phyloP scores from a whole-genome alignment of 305 asterid species.

The Withania somnifera region DNA sequence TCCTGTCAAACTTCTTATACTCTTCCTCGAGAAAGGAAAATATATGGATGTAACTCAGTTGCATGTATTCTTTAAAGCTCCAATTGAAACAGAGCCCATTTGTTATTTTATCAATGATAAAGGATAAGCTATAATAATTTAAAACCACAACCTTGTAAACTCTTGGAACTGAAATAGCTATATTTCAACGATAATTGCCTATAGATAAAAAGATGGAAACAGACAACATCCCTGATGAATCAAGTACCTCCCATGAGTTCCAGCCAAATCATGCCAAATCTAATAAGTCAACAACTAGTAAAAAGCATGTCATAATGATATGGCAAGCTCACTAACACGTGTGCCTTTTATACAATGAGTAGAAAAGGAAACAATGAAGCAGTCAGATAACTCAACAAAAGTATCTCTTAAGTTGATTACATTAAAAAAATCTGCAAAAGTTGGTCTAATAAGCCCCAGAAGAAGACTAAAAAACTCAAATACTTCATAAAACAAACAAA shows the following conservation, averaged over 20 bases:
- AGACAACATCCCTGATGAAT: not conserved
- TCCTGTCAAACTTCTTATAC: not conserved
- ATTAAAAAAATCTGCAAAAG: not conserved
- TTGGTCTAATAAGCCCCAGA: not conserved
- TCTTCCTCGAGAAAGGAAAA: not conserved
- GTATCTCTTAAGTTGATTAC: not conserved
- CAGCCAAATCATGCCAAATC: not conserved
- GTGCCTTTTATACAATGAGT: not conserved
- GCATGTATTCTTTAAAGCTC: not conserved
- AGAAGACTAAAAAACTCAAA: not conserved
- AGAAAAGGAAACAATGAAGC: not conserved
- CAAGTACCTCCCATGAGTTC: not conserved
- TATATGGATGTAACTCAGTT: not conserved
- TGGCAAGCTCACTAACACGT: not conserved
- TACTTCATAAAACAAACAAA: not conserved
- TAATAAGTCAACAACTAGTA: not conserved
- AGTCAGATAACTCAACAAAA: not conserved
- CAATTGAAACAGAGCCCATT: not conserved
- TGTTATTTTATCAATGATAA: not conserved
- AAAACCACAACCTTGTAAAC: not conserved
- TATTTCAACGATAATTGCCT: not conserved
- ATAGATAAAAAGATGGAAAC: not conserved
- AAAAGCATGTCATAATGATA: not conserved
- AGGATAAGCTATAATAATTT: not conserved
- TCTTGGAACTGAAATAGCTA: not conserved